These are phyloP conservation scores for Chaetoscypha palmicola DNA, from an alignment of 2,329 filamentous ascomycete species.

Conservation along the genomic window DNA sequence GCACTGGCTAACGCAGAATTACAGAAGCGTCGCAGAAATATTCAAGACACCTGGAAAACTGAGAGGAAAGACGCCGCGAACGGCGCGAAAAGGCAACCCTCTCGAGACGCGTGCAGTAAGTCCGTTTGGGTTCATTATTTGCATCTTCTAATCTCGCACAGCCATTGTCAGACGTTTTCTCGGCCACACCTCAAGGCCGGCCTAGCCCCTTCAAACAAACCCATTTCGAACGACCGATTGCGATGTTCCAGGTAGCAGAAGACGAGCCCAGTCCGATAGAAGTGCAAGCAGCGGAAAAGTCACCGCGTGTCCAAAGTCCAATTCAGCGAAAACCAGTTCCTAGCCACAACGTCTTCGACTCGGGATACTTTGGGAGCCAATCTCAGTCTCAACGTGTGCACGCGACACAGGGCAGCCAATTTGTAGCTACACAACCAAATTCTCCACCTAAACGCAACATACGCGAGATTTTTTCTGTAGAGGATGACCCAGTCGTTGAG, in stretches of 20 bases:
- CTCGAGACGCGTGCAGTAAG: slow-evolving; percentile 58
- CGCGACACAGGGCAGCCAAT: slow-evolving; percentile 17
- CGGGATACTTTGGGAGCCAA: slow-evolving; percentile 66
- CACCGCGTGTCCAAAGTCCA: slow-evolving; percentile 9
- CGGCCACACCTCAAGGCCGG: slow-evolving; percentile 46
- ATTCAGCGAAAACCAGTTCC: slow-evolving; percentile 29
- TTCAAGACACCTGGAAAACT: slow-evolving; percentile 89
- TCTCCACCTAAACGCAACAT: slow-evolving; percentile 9
- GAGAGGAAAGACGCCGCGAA: slow-evolving; percentile 73
- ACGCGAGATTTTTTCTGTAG: background rate
- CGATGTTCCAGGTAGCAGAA: slow-evolving; percentile 53
- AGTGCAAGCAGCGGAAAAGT: background rate
- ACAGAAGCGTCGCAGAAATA: slow-evolving; percentile 83
- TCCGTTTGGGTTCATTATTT: too few relatives aligned
- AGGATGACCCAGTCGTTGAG: slow-evolving; percentile 13
- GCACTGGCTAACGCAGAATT: slow-evolving; percentile 11
- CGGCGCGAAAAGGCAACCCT: slow-evolving; percentile 53
- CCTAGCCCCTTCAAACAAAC: slow-evolving; percentile 35
- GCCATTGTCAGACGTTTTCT: slow-evolving; percentile 55
- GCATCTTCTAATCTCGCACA: slow-evolving; percentile 30
- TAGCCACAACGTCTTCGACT: slow-evolving; percentile 42
- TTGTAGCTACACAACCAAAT: slow-evolving; percentile 5
- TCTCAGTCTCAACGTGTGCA: slow-evolving; percentile 13
- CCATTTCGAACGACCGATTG: slow-evolving; percentile 28
- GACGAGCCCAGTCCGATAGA: slow-evolving; percentile 34